Percentiles rank a stretch among this genome's conserved stretches.
These are phyloP conservation scores for Chalciporus sphaerocephalus DNA, from an alignment of 768 basidiomycete species.

Conservation along the genomic window DNA sequence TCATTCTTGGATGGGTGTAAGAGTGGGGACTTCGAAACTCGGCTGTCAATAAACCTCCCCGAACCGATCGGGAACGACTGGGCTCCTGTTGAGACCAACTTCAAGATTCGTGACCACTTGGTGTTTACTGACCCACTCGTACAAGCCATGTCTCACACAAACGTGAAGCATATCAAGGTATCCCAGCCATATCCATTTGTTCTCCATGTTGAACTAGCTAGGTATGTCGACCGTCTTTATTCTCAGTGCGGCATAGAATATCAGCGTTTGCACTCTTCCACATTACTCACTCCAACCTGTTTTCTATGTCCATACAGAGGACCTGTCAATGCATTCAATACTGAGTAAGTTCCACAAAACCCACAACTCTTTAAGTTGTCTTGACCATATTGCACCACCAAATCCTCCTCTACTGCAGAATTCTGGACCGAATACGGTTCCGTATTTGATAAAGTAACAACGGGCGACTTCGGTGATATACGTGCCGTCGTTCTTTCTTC, in stretches of 20 bases:
- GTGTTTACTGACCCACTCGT: too few species aligned
- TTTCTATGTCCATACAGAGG: constrained; percentile 31
- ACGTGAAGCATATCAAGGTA: constrained; percentile 29
- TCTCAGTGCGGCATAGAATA: too few species aligned
- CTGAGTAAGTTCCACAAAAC: constrained; percentile 37
- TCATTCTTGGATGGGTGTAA: too few species aligned
- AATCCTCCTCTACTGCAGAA: constrained; percentile 32
- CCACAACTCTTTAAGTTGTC: neutral
- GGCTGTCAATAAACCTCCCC: too few species aligned
- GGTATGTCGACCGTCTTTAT: constrained; percentile 27
- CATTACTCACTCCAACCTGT: too few species aligned
- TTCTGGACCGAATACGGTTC: constrained; percentile 70
- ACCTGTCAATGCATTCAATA: constrained; percentile 66
- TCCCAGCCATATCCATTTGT: constrained; percentile 36
- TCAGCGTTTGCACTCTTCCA: too few species aligned
- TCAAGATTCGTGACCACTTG: too few species aligned
- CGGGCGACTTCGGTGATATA: constrained; percentile 46
- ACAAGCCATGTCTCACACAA: neutral
- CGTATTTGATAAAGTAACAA: constrained; percentile 53
- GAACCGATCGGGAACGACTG: too few species aligned
- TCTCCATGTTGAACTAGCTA: constrained; percentile 36
- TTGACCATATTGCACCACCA: too few species aligned
- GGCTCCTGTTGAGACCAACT: too few species aligned
- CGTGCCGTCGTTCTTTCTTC: constrained; percentile 74
- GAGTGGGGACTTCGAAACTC: too few species aligned